Percentiles rank a stretch among this genome's conserved stretches.
These are phyloP conservation scores for Ophiosphaerella herpotricha DNA, from an alignment of 2,329 filamentous ascomycete genomes.

Conservation along the genomic window DNA sequence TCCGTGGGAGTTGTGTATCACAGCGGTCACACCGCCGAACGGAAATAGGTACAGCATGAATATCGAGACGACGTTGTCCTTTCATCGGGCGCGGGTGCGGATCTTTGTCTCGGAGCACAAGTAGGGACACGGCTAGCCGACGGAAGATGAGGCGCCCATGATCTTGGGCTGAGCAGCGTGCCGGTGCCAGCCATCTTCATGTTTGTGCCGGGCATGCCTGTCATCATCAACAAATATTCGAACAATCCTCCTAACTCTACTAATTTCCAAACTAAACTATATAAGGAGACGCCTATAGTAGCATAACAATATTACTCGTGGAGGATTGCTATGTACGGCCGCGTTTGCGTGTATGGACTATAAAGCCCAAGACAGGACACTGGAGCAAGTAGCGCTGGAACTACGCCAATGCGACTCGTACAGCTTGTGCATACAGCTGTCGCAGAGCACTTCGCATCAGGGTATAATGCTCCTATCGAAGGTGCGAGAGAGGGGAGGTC, in stretches of 20 bases:
- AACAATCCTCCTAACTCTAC: no score
- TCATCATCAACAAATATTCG: conserved; percentile 7
- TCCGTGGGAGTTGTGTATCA: background rate
- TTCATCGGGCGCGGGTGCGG: conserved; percentile 5
- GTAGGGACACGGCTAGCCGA: conserved; percentile 8
- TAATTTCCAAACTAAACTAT: no score
- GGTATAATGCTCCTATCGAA: conserved; percentile 10
- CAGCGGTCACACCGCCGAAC: conserved; percentile 3
- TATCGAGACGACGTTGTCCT: conserved; percentile 5
- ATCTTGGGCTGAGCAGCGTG: conserved; percentile 9
- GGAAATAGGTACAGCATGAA: conserved; percentile 6
- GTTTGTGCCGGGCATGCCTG: conserved; percentile 6
- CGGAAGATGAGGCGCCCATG: conserved; percentile 9
- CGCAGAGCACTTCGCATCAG: conserved; percentile 1
- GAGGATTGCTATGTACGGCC: no score
- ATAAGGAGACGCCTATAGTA: no score
- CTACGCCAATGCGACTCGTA: no score
- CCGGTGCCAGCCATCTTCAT: conserved; percentile 8
- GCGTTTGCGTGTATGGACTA: no score
- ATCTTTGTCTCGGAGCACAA: conserved; percentile 9
- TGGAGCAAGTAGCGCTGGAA: no score
- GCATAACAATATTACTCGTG: no score
- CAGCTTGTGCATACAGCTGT: no score
- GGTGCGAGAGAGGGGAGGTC: conserved; percentile 4
- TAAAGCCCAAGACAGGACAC: no score